These are phyloP conservation scores for Dipodascus geniculatus DNA, from an alignment of 805 yeast genomes.

Conservation along the genomic window DNA sequence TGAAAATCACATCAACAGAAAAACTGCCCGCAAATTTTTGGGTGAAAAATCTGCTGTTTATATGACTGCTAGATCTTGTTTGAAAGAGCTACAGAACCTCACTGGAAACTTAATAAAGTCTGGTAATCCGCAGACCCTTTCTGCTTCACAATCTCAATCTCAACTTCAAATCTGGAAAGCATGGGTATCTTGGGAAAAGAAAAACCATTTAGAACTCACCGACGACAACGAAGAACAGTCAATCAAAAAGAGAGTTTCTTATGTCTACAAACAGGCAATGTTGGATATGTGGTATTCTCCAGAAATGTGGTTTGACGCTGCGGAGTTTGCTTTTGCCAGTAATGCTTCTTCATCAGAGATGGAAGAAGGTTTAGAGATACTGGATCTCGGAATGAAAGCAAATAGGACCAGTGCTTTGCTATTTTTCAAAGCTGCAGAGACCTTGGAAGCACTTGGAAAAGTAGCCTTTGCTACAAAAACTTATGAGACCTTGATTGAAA, in stretches of 20 bases:
- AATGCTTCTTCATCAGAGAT: constrained; percentile 7
- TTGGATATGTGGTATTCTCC: constrained; percentile 52
- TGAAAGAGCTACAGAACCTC: constrained; percentile 54
- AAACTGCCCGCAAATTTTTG: constrained; percentile 75
- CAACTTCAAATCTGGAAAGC: constrained; percentile 51
- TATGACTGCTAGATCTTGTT: constrained; percentile 75
- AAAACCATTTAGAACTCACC: constrained; percentile 44
- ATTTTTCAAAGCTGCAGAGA: constrained; percentile 55
- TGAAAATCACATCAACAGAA: constrained; percentile 64
- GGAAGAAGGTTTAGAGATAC: constrained; percentile 30
- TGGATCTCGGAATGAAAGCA: constrained; percentile 43
- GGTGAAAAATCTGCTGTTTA: constrained; percentile 74
- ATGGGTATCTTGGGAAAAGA: constrained; percentile 74
- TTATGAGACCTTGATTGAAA: constrained; percentile 40
- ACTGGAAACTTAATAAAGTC: constrained; percentile 38
- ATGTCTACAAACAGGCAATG: constrained; percentile 61
- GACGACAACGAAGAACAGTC: constrained; percentile 37
- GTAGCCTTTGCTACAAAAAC: constrained; percentile 37
- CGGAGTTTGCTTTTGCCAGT: constrained; percentile 28
- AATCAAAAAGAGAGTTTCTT: constrained; percentile 47
- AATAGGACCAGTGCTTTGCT: constrained; percentile 64
- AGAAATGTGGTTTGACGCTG: constrained; percentile 58
- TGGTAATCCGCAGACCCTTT: constrained; percentile 22
- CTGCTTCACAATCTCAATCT: constrained; percentile 15
- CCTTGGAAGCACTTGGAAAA: constrained; percentile 48